Conservation (phyloP, 2,329 filamentous ascomycete species). For the Xylariales sp. region DNA sequence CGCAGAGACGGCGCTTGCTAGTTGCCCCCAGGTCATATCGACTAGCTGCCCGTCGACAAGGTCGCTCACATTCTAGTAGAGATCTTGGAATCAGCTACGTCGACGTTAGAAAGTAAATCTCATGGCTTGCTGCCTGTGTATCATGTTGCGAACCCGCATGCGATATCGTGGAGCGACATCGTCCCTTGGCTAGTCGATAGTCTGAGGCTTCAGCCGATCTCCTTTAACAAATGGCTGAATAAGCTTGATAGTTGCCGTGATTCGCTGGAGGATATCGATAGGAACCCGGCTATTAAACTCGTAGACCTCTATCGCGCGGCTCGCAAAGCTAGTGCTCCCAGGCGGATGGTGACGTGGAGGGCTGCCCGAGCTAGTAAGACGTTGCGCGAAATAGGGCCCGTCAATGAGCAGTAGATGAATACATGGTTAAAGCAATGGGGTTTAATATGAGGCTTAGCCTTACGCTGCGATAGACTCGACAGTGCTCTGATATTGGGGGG, state of each 20-base stretch:
- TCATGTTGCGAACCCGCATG: slow-evolving; percentile 15
- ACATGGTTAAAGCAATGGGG: slow-evolving; percentile 14
- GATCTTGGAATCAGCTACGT: slow-evolving; percentile 9
- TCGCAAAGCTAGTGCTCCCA: background rate
- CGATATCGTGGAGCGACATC: slow-evolving; percentile 15
- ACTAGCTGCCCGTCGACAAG: slow-evolving; percentile 24
- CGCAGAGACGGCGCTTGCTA: slow-evolving; percentile 11
- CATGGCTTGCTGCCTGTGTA: slow-evolving; percentile 4
- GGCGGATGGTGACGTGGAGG: slow-evolving; percentile 25
- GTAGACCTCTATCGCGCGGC: slow-evolving; percentile 14
- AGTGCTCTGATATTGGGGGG: background rate
- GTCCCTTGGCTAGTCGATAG: slow-evolving; percentile 3
- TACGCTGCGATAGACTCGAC: no score
- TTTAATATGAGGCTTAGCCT: background rate
- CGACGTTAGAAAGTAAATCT: background rate
- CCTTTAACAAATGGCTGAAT: slow-evolving; percentile 9
- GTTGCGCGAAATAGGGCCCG: slow-evolving; percentile 10
- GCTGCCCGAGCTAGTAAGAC: slow-evolving; percentile 15
- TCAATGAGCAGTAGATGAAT: slow-evolving; percentile 16
- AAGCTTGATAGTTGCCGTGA: slow-evolving; percentile 7
- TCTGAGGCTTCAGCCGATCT: slow-evolving; percentile 1
- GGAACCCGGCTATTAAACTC: slow-evolving; percentile 12
- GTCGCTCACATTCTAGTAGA: slow-evolving; percentile 1
- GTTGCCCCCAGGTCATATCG: slow-evolving; percentile 4
- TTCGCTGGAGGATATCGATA: slow-evolving; percentile 15